Evolutionary conservation across 1,284 basidiomycete species (phyloP).

Genomic region (Boletus hoseneyae): DNA sequence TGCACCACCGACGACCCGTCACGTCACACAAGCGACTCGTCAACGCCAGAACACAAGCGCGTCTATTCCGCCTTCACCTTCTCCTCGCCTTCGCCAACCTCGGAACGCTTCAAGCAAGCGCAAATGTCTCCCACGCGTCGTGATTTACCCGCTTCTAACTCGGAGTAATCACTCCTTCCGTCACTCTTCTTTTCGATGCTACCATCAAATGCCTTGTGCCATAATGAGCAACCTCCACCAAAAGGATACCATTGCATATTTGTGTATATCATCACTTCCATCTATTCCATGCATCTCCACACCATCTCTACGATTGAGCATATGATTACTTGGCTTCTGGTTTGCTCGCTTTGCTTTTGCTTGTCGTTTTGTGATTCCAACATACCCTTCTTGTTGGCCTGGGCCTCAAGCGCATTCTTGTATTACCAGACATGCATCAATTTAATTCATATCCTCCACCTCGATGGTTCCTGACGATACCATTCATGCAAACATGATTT

Average conservation of each 20-base stretch:
- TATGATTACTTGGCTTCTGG: conserved; percentile 26
- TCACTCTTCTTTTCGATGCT: background rate
- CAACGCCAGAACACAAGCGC: conserved; percentile 66
- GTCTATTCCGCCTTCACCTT: conserved; percentile 76
- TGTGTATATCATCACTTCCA: conserved; percentile 35
- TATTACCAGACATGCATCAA: conserved; percentile 33
- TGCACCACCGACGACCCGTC: conserved; percentile 26
- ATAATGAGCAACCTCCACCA: conserved; percentile 12
- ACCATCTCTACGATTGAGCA: conserved; percentile 26
- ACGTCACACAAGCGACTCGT: conserved; percentile 39
- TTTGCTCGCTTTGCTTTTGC: conserved; percentile 28
- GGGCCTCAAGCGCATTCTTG: conserved; percentile 29
- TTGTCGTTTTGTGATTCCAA: conserved; percentile 30
- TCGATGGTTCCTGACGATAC: conserved; percentile 1
- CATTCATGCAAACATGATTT: conserved; percentile 5
- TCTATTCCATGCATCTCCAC: conserved; percentile 31
- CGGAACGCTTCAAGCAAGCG: conserved; percentile 45
- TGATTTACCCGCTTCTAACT: conserved; percentile 3
- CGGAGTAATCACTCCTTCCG: conserved; percentile 15
- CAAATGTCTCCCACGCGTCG: conserved; percentile 19
- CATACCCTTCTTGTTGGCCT: conserved; percentile 25
- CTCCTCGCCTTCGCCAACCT: conserved; percentile 60
- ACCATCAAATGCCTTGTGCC: conserved; percentile 3
- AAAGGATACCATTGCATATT: conserved; percentile 33
- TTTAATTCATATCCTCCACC: conserved; percentile 28